Base-by-base conservation (phyloP, 129 eudicot species). In the Lactuca saligna region DNA sequence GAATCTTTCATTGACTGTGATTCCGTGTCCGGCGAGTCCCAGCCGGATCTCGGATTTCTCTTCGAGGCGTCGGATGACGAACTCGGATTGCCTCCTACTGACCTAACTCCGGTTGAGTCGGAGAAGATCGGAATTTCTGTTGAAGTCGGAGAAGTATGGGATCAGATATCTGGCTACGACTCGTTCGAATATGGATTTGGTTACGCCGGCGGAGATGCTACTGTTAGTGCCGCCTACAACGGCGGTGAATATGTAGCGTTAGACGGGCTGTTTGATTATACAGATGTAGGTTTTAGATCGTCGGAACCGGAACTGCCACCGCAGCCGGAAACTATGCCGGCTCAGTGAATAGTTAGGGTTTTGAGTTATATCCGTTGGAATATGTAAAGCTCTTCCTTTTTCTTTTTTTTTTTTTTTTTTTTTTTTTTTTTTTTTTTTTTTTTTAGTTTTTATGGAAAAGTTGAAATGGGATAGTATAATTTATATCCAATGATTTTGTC, bases 61-160 rank as follows among this genome's bases (percentile, higher is more conserved):
- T 60, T 81, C 49, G 94, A 63, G 35, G 89, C 89, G 2, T 84
- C 94, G 0, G 89, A 87, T 63, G 89, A 87, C 59, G 94, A 87
- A 72, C 94, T 84, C n/a, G 89, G 89, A 15, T 81, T 87, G 7
- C 87, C 87, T 13, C 79, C 87, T 35, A 65, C 82, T 17, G 7
- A 44, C 9, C 2, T 69, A 54, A 68, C 75, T 1, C 67, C 79
- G 15, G 5, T 71, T 5, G 66, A 61, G 11, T 31, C 64, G 32
- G 68, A 63, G 9, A 39, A 41, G 49, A 11, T 5, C 8, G 20
- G 54, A 8, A 5, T 39, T 13, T 42, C 44, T 1, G 29, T 15
- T 51, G 71, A 53, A 63, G 37, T 70, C 14, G 29, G 54, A 17
- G 85, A 83, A 80, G 68, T 87, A 11, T 87, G 90, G 90, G 61